Evolutionary conservation across 345 rosid species (phyloP).

Genomic region (Gossypium anomalum): DNA sequence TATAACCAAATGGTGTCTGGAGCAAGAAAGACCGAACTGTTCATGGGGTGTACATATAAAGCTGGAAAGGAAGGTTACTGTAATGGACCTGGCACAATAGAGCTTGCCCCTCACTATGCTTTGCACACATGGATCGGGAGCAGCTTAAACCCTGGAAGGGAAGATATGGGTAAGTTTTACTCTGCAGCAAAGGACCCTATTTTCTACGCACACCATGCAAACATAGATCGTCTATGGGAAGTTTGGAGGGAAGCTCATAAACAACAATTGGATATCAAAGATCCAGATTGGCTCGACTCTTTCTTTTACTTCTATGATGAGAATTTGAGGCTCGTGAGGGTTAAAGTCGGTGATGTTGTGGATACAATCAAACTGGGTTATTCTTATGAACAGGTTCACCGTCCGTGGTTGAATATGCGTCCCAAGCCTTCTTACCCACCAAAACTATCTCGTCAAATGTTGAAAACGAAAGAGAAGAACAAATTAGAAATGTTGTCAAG

Average conservation of each 20-base stretch:
- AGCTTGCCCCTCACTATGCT: slow-evolving; percentile 14
- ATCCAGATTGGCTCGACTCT: slow-evolving; percentile 8
- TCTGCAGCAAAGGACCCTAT: slow-evolving; percentile 19
- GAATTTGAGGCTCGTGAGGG: neutral
- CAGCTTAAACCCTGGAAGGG: slow-evolving; percentile 3
- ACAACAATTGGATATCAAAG: slow-evolving; percentile 5
- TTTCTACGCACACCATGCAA: slow-evolving; percentile 22
- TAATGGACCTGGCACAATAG: slow-evolving; percentile 13
- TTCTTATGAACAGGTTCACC: neutral
- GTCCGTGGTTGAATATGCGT: slow-evolving; percentile 19
- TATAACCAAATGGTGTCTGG: slow-evolving; percentile 19
- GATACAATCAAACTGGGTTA: slow-evolving; percentile 17
- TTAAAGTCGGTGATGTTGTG: slow-evolving; percentile 5
- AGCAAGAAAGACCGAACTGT: slow-evolving; percentile 8
- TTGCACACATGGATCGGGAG: slow-evolving; percentile 17
- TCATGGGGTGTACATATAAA: slow-evolving; percentile 6
- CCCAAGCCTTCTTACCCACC: neutral
- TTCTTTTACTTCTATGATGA: slow-evolving; percentile 25
- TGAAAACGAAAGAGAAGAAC: neutral
- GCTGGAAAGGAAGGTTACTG: neutral
- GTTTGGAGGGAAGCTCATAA: slow-evolving; percentile 10
- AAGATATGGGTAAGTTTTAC: slow-evolving; percentile 23
- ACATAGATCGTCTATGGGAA: slow-evolving; percentile 22
- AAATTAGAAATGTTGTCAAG: neutral
- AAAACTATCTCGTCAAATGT: neutral